Percentiles rank a stretch among this genome's conserved stretches.
These are phyloP conservation scores for Plasmodium billcollinsi DNA, from an alignment of 169 alveolate genomes.

Conservation along the genomic window DNA sequence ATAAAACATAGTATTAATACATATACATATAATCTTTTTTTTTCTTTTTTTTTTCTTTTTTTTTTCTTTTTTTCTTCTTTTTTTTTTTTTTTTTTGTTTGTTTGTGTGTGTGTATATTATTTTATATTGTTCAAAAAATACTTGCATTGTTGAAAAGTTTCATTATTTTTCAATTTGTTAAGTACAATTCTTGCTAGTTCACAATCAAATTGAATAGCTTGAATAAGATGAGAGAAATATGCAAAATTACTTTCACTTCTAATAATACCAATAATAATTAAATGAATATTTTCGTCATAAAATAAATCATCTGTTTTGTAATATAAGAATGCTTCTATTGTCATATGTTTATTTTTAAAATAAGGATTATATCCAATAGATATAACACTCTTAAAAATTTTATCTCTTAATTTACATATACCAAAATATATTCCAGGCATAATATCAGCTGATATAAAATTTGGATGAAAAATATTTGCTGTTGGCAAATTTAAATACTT, in stretches of 20 bases:
- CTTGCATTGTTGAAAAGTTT: constrained; percentile 27
- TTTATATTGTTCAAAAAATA: constrained; percentile 24
- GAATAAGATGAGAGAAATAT: constrained; percentile 59
- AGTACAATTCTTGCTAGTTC: constrained; percentile 59
- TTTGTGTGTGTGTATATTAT: neutral
- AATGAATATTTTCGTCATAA: constrained; percentile 58
- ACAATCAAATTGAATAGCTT: constrained; percentile 76
- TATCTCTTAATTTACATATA: constrained; percentile 33
- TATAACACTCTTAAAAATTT: constrained; percentile 66
- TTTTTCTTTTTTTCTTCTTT: neutral
- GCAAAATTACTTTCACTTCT: constrained; percentile 73
- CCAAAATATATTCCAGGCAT: constrained; percentile 77
- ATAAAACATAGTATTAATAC: too few relatives aligned
- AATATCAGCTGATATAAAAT: constrained; percentile 50
- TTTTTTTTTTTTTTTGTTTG: neutral
- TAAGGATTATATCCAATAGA: constrained; percentile 74
- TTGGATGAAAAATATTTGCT: constrained; percentile 49
- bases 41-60: neutral
- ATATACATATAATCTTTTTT: too few relatives aligned
- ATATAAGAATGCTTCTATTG: constrained; percentile 62
- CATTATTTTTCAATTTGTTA: constrained; percentile 19
- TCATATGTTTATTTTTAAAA: constrained; percentile 67
- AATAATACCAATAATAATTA: constrained; percentile 56
- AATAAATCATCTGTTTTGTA: constrained; percentile 47
- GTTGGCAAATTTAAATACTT: constrained; percentile 68